Base-by-base conservation (phyloP, 208 protist genomes). In the Crithidia thermophila region DNA sequence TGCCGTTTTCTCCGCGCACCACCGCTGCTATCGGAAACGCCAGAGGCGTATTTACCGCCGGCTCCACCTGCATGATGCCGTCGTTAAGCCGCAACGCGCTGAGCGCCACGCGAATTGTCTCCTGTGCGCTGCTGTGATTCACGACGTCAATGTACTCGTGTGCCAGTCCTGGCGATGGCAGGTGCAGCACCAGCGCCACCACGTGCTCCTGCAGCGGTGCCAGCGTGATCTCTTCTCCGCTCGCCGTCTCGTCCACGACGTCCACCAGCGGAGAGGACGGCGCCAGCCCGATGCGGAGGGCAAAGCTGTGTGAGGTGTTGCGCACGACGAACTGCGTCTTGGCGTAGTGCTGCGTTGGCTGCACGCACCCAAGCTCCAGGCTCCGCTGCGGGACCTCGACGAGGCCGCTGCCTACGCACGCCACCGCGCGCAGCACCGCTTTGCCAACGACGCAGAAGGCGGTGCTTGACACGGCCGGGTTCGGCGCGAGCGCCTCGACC, bases 231-330 rank as follows among this genome's bases (percentile, higher is more conserved):
- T 82, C 80, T 13, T 75, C 52, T 39, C 52, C 71, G 33, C 42
- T 25, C 4, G 23, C 60, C 14, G 67, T 68, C 33, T 73, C 73
- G 36, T 72, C 53, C 36, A 51, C 60, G 23, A 84, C 51, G 21
- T 73, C 77, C 14, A 64, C 28, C 50, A 75, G 36, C 37, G 68
- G 68, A 11, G 81, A 79, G 33, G 62, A 69, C 45, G 82, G 56
- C 31, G 53, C 43, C 25, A 91, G 36, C 3, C 61, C 66, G 3
- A 80, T 75, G 37, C 58, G 75, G 23, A 92, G 72, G n/a, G 67
- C 18, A 57, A 90, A 92, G n/a, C 76, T 78, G 66, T 90, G 76
- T 0, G 85, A 92, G 1, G 84, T 77, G 53, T 94, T 94, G 47
- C 25, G 57, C 36, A 94, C 39, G 7, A 46, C 75, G 10, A 92